Evolutionary conservation across 495 filamentous ascomycete species (phyloP).

Genomic region (Glonium stellatum): DNA sequence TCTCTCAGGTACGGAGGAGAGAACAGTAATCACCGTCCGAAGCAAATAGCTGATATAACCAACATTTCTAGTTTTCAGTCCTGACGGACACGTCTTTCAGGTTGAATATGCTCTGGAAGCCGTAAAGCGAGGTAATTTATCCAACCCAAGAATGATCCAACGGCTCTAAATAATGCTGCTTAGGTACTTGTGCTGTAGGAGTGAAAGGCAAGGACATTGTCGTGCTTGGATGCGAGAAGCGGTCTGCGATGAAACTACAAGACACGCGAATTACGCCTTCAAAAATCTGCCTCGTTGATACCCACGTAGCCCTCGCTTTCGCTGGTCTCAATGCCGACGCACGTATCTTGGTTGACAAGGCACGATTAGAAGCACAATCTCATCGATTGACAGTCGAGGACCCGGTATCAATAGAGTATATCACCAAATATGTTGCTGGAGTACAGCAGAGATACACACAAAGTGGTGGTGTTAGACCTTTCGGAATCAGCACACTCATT

Average conservation of each 20-base stretch:
- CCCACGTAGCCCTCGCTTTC: conserved; percentile 93
- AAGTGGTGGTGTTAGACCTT: conserved; percentile 92
- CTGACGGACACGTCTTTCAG: conserved; percentile 98
- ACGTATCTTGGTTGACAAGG: conserved; percentile 94
- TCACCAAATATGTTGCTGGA: conserved; percentile 94
- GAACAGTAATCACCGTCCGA: neutral
- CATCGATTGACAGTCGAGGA: conserved; percentile 98
- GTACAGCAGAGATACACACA: conserved; percentile 99
- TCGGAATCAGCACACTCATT: conserved; percentile 94
- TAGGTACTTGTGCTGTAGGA: conserved; percentile 94
- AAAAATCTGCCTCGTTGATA: conserved; percentile 91
- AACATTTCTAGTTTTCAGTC: conserved; percentile 50
- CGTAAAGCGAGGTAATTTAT: conserved; percentile 79
- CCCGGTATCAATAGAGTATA: conserved; percentile 95
- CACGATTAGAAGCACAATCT: conserved; percentile 90
- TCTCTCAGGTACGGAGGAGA: conserved; percentile 33
- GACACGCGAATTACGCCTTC: conserved; percentile 98
- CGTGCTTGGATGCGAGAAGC: conserved; percentile 95
- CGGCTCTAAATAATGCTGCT: neutral
- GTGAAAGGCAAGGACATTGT: conserved; percentile 94
- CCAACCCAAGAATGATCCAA: neutral
- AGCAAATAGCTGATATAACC: conserved; percentile 12
- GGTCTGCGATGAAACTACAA: conserved; percentile 97
- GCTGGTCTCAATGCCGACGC: conserved; percentile 96
- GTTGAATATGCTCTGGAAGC: conserved; percentile 99